Base-by-base conservation (phyloP, 352 stramenopile species). In the Phytophthora syringae region DNA sequence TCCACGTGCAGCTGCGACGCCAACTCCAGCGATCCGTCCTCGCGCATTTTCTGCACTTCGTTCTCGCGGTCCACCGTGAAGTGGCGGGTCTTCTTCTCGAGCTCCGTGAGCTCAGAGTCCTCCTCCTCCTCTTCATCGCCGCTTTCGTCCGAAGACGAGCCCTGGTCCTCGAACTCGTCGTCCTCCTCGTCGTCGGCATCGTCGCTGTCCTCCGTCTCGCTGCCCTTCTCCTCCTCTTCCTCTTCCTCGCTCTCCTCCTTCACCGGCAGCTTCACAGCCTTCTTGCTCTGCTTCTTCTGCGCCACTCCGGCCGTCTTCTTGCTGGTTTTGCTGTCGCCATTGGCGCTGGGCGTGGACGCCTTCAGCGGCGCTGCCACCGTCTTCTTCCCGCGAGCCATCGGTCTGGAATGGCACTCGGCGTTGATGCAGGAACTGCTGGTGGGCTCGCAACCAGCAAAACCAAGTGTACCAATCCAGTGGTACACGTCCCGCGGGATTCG, bases 1-100 rank as follows among this genome's bases (percentile, higher is more conserved):
- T 99, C 98, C 10, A 98, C 93, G 80, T 99, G 97, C 70, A 99
- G 86, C 58, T 90, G 90, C 48, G 88, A 90, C 16, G 91, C 88
- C 25, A 91, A 47, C 43, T 92, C 75, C 7, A 98, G 75, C 52
- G 85, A 92, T 22, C 88, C 88, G 54, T 96, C 87, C 57, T 91
- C 84, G 22, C 89, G 87, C 86, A 94, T 96, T 57, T 89, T 68
- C 53, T 93, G 84, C 54, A 95, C 56, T 60, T 94, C 81, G 48
- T 87, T 77, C 65, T 94, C 82, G 28, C 85, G 82, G 53, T 91
- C 78, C 55, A 92, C 79, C 2, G 76, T 71, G 51, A 94, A 91
- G 51, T 67, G 73, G 39, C 84, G 84, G n/a, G 80, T 84, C 63
- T 95, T 89, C 60, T 88, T 88, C 62, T 97, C 90, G n/a, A 86